phyloP scores from a whole-genome alignment of 179 eudicot genomes.

The Beta corolliflora region DNA sequence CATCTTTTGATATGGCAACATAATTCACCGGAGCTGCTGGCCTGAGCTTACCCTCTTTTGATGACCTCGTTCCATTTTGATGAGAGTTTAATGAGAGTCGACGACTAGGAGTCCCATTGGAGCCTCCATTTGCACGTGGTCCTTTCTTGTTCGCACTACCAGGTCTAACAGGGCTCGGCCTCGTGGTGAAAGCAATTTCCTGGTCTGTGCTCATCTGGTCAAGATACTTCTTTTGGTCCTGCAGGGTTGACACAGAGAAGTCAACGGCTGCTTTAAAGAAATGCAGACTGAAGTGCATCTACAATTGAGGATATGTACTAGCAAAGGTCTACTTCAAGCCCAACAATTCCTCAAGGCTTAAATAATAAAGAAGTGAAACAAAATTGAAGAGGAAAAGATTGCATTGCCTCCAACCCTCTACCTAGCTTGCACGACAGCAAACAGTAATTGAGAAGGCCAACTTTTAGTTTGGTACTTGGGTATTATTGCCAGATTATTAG shows the following conservation, averaged over 20 bases:
- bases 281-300: not conserved
- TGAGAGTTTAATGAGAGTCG: conserved; percentile 66
- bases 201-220: conserved; percentile 36
- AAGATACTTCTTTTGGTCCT: conserved; percentile 53
- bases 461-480: too few species aligned
- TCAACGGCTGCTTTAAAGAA: not conserved
- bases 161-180: conserved; percentile 51
- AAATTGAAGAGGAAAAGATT: not conserved
- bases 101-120: conserved; percentile 58
- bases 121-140: conserved; percentile 47
- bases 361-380: too few species aligned
- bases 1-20: conserved; percentile 43
- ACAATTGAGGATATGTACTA: not conserved
- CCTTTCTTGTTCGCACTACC: conserved; percentile 45
- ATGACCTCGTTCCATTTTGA: conserved; percentile 75
- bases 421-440: too few species aligned
- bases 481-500: too few species aligned
- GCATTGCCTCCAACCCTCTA: not conserved
- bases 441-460: too few species aligned
- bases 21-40: conserved; percentile 42
- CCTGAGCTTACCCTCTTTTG: conserved; percentile 49
- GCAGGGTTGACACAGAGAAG: conserved; percentile 7
- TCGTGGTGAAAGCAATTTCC: conserved; percentile 41
- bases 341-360: not conserved
- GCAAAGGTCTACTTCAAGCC: not conserved